phyloP scores from a whole-genome alignment of 306 rosid species.

The Vigna radiata region DNA sequence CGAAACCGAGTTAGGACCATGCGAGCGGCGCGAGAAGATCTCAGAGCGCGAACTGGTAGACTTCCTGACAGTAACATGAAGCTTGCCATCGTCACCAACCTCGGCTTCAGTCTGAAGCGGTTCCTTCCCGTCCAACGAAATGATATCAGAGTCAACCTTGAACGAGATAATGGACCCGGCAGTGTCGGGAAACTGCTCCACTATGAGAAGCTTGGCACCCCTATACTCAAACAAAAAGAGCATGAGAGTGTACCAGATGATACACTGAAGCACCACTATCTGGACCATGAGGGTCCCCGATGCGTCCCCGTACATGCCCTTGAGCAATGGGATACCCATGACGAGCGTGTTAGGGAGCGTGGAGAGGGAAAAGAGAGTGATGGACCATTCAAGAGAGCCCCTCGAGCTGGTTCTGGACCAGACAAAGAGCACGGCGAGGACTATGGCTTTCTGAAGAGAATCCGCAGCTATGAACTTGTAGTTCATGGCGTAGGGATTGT shows the following conservation, averaged over 20 bases:
- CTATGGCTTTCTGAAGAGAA: conserved; percentile 67
- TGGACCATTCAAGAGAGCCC: conserved; percentile 81
- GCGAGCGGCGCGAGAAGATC: conserved; percentile 65
- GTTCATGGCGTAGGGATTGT: conserved; percentile 84
- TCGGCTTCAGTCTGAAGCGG: conserved; percentile 80
- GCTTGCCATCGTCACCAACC: conserved; percentile 83
- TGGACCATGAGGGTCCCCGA: conserved; percentile 79
- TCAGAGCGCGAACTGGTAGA: conserved; percentile 73
- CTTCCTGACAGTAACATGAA: conserved; percentile 76
- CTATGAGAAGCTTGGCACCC: conserved; percentile 78
- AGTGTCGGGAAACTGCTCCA: conserved; percentile 85
- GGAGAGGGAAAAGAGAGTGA: conserved; percentile 81
- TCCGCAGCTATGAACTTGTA: conserved; percentile 80
- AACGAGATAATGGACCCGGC: conserved; percentile 78
- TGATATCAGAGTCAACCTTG: conserved; percentile 77
- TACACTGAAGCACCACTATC: conserved; percentile 82
- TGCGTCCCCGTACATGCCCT: conserved; percentile 78
- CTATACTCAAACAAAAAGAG: conserved; percentile 80
- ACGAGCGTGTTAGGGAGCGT: conserved; percentile 84
- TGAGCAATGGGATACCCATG: conserved; percentile 82
- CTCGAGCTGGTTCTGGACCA: conserved; percentile 66
- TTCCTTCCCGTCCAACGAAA: conserved; percentile 82
- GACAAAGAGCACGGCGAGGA: conserved; percentile 53
- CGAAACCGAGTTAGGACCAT: conserved; percentile 66
- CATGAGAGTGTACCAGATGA: conserved; percentile 85